Percentiles rank a stretch among this genome's conserved stretches.
Evolutionary conservation across 768 basidiomycete species (phyloP).

Genomic region (Lentinula raphanica): DNA sequence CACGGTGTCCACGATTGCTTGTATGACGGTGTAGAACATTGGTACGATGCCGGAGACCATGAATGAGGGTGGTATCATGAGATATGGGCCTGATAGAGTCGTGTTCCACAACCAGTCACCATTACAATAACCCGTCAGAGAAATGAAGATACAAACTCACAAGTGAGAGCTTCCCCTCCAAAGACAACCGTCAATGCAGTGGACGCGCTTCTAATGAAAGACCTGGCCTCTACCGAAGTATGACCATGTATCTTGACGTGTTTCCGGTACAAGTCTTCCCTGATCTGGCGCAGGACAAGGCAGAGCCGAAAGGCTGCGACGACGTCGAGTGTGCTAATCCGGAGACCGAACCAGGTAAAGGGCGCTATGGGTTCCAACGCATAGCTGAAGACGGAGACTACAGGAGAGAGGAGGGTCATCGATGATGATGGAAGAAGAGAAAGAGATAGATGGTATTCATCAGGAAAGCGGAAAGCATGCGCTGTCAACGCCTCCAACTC

Average conservation of each 20-base stretch:
- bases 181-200: slow-evolving; percentile 67
- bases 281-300: slow-evolving; percentile 60
- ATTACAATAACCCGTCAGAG: background rate
- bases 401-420: slow-evolving; percentile 34
- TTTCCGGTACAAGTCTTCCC: slow-evolving; percentile 41
- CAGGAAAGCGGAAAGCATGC: too few species aligned
- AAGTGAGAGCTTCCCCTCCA: slow-evolving; percentile 69
- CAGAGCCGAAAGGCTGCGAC: slow-evolving; percentile 67
- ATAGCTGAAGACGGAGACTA: slow-evolving; percentile 49
- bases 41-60: slow-evolving; percentile 68
- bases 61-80: slow-evolving; percentile 71
- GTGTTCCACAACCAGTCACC: background rate
- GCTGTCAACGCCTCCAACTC: too few species aligned
- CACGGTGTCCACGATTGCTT: slow-evolving; percentile 56
- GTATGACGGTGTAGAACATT: slow-evolving; percentile 52
- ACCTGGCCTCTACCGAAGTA: slow-evolving; percentile 38
- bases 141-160: slow-evolving; percentile 31
- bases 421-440: background rate
- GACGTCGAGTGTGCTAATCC: slow-evolving; percentile 61
- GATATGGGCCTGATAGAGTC: slow-evolving; percentile 44
- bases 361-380: slow-evolving; percentile 56
- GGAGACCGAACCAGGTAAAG: slow-evolving; percentile 60
- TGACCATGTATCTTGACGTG: slow-evolving; percentile 38
- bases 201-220: slow-evolving; percentile 52
- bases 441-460: too few species aligned